Percentiles rank a stretch among this genome's conserved stretches.
These are phyloP conservation scores for Berkeleyomyces rouxiae DNA, from an alignment of 2,329 filamentous ascomycete genomes.

Conservation along the genomic window DNA sequence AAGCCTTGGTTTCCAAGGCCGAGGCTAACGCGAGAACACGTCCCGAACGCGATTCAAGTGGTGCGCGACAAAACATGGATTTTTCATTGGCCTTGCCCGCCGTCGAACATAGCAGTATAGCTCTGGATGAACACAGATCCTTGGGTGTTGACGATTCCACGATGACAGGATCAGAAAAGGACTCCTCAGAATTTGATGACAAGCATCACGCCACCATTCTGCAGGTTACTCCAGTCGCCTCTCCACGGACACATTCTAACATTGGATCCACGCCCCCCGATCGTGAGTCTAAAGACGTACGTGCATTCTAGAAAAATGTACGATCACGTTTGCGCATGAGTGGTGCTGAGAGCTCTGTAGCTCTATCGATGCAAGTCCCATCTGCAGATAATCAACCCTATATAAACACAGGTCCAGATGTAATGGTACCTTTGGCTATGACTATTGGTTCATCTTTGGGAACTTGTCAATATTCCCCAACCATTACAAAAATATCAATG, in stretches of 20 bases:
- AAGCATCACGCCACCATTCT: not conserved
- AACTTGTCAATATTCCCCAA: too few species aligned
- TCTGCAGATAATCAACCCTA: not conserved
- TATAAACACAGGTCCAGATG: not conserved
- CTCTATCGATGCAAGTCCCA: not conserved
- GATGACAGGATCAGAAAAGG: not conserved
- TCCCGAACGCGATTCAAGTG: not conserved
- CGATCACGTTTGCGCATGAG: slow-evolving; percentile 12
- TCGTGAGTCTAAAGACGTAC: slow-evolving; percentile 11
- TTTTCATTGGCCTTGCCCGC: not conserved
- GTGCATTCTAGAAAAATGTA: slow-evolving; percentile 15
- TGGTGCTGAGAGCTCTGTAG: not conserved
- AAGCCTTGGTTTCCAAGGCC: not conserved
- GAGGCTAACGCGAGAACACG: not conserved
- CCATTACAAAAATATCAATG: too few species aligned
- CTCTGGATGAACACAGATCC: not conserved
- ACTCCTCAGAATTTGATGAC: not conserved
- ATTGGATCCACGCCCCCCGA: slow-evolving; percentile 3
- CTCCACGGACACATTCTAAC: not conserved
- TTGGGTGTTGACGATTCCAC: not conserved
- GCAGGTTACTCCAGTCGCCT: not conserved
- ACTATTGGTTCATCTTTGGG: too few species aligned
- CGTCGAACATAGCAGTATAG: not conserved
- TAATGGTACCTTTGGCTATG: too few species aligned
- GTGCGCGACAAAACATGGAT: not conserved